These are phyloP conservation scores for Kwoniella dendrophila DNA, from an alignment of 768 basidiomycete species.

Conservation along the genomic window DNA sequence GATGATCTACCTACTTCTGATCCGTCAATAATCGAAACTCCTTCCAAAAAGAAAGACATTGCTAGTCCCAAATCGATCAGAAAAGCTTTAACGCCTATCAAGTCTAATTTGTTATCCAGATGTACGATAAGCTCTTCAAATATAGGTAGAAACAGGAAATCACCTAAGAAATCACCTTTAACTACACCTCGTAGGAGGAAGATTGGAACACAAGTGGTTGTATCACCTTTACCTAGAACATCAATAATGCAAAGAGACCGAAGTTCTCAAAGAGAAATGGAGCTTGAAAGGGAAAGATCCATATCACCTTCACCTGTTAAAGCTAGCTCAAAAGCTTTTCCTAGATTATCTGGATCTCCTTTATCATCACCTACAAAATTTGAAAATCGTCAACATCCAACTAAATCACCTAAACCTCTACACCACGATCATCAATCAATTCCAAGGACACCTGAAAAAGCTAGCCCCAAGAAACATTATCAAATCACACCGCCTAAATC, in stretches of 20 bases:
- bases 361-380: no score
- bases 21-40: not conserved
- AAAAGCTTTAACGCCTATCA: slow-evolving; percentile 11
- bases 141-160: not conserved
- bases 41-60: not conserved
- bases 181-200: slow-evolving; percentile 2
- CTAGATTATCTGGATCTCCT: not conserved
- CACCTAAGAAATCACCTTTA: not conserved
- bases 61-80: not conserved
- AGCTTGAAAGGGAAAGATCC: slow-evolving; percentile 6
- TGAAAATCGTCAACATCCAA: no score
- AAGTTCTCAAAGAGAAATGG: not conserved
- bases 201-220: not conserved
- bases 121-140: slow-evolving; percentile 4
- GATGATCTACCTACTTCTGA: not conserved
- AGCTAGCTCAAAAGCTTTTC: not conserved
- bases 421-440: not conserved
- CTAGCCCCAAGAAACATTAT: slow-evolving; percentile 20
- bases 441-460: slow-evolving; percentile 3
- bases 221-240: slow-evolving; percentile 4
- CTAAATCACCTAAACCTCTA: slow-evolving; percentile 5
- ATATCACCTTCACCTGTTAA: slow-evolving; percentile 6
- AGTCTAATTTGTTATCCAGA: not conserved
- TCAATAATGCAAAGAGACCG: slow-evolving; percentile 6
- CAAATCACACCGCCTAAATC: slow-evolving; percentile 37